These are phyloP conservation scores for Alternaria sp. DNA, from an alignment of 2,329 filamentous ascomycete genomes.

Conservation along the genomic window DNA sequence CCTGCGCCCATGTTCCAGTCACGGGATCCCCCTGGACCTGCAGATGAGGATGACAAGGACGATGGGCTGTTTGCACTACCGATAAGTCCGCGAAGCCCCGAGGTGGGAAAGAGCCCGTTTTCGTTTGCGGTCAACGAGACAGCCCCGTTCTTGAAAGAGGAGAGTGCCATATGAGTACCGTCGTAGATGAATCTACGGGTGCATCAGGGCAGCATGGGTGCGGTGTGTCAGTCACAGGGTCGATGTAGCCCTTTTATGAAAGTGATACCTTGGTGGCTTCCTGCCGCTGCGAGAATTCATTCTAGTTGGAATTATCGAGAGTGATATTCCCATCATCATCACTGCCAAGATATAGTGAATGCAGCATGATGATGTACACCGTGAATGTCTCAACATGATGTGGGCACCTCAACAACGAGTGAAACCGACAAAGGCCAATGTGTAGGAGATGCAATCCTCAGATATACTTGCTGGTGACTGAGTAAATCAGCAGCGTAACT, in stretches of 20 bases:
- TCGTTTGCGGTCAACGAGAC: slow-evolving; percentile 56
- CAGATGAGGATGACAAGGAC: slow-evolving; percentile 62
- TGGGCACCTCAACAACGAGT: not conserved
- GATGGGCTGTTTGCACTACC: slow-evolving; percentile 88
- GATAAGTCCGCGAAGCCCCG: slow-evolving; percentile 83
- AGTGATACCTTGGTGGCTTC: slow-evolving; percentile 23
- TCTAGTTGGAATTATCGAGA: slow-evolving; percentile 1
- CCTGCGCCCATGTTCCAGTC: slow-evolving; percentile 38
- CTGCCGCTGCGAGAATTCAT: slow-evolving; percentile 1
- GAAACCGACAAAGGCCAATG: not conserved
- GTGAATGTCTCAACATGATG: not conserved
- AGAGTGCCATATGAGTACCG: slow-evolving; percentile 32
- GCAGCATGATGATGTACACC: not conserved
- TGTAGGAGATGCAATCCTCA: not conserved
- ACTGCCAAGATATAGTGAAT: not conserved
- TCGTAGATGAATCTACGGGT: not conserved
- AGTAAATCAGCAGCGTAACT: not conserved
- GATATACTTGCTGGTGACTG: not conserved
- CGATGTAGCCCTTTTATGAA: slow-evolving; percentile 7
- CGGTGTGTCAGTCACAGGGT: not conserved
- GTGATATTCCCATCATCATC: not conserved
- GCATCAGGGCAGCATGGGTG: not conserved
- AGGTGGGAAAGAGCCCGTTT: slow-evolving; percentile 85
- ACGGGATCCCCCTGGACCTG: slow-evolving; percentile 40
- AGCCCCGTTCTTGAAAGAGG: slow-evolving; percentile 40